Evolutionary conservation across 1,284 basidiomycete species (phyloP).

Genomic region (Gomphus sp.): DNA sequence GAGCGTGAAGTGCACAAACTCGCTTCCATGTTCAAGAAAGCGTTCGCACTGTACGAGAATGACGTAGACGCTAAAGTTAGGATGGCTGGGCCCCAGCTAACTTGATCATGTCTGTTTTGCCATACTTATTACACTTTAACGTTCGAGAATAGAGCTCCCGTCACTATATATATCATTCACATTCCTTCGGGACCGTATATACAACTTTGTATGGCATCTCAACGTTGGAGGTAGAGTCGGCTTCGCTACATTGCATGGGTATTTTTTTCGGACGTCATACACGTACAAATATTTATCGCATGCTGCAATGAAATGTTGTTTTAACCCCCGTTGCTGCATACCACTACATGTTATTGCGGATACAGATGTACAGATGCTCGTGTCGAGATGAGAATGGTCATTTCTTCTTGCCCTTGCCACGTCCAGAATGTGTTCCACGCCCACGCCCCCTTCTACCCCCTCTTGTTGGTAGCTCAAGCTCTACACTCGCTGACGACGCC

Average conservation of each 20-base stretch:
- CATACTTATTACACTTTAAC: too few species aligned
- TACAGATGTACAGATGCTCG: neutral
- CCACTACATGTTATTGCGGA: neutral
- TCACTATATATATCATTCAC: too few species aligned
- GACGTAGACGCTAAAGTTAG: conserved; percentile 75
- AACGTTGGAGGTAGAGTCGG: too few species aligned
- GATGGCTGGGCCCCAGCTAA: conserved; percentile 55
- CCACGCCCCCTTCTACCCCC: neutral
- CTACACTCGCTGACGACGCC: neutral
- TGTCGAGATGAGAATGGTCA: neutral
- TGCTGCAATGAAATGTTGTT: neutral
- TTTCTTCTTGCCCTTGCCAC: conserved; percentile 9
- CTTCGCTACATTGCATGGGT: too few species aligned
- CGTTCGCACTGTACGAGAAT: conserved; percentile 82
- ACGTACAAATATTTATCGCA: too few species aligned
- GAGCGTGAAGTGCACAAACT: conserved; percentile 78
- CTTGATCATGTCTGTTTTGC: neutral
- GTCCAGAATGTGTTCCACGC: neutral
- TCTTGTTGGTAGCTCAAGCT: neutral
- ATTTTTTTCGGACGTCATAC: too few species aligned
- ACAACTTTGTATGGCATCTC: too few species aligned
- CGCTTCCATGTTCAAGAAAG: conserved; percentile 87
- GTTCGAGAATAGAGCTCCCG: too few species aligned
- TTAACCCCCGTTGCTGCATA: neutral
- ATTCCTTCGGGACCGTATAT: too few species aligned